phyloP scores from a whole-genome alignment of 2,329 filamentous ascomycete genomes.

The Colletotrichum camelliae region DNA sequence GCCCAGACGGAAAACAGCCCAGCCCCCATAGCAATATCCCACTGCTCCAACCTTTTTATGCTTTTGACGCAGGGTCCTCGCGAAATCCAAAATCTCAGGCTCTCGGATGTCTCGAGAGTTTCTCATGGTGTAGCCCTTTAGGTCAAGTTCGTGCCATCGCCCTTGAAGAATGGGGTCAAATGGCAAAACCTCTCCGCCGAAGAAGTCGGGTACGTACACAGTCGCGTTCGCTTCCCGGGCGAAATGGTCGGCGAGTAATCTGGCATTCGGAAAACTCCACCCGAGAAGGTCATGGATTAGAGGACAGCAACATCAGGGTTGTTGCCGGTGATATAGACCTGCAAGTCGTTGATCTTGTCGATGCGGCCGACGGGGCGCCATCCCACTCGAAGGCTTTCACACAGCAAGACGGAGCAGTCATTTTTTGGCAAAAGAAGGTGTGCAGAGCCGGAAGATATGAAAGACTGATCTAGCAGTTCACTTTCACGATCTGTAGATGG shows the following conservation, averaged over 20 bases:
- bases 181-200: constrained; percentile 37
- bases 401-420: constrained; percentile 31
- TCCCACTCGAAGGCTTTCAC: constrained; percentile 45
- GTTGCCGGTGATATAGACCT: constrained; percentile 41
- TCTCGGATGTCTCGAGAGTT: constrained; percentile 42
- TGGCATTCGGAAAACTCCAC: constrained; percentile 49
- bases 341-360: constrained; percentile 33
- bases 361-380: constrained; percentile 36
- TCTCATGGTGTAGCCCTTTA: constrained; percentile 40
- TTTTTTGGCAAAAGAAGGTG: background rate
- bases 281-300: constrained; percentile 45
- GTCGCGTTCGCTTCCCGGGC: constrained; percentile 48
- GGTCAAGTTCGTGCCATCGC: constrained; percentile 38
- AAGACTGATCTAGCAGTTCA: background rate
- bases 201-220: constrained; percentile 46
- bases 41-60: constrained; percentile 45
- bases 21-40: constrained; percentile 58
- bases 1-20: constrained; percentile 53
- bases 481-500: background rate
- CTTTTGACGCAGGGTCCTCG: constrained; percentile 36
- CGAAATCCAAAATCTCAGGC: constrained; percentile 44
- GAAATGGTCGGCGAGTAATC: constrained; percentile 52
- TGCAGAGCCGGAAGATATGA: background rate
- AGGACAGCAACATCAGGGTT: constrained; percentile 39
- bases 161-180: constrained; percentile 32